Evolutionary conservation across 108 stramenopile genomes (phyloP), one percentile per base, ranked within the genome.

Genomic region (Fistulifera pelliculosa): DNA sequence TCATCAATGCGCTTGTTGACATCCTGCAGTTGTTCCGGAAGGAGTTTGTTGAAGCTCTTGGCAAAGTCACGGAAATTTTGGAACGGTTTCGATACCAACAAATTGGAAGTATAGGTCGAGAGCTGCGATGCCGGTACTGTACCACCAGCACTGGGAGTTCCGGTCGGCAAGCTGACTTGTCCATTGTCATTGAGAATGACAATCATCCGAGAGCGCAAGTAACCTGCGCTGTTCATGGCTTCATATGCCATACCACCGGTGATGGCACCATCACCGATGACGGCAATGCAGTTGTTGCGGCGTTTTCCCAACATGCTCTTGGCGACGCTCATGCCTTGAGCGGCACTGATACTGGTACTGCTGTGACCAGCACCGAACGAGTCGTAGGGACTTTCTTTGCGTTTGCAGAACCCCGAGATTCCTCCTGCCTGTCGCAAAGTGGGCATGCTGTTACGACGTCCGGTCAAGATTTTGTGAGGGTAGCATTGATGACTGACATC

Each of bases 201-300:
- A 70, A 98, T 90, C 93, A 95, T 94, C 21, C 96, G 71, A n/a
- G 69, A 66, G 44, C 74, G 77, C 50, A 98, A 71, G 55, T 96
- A 98, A 15, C 94, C 95, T 12, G 95, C 96, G 52, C 71, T 87
- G 74, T 98, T 98, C 95, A 98, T 95, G 38, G 96, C 96, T 74
- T 98, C 96, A 65, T 92, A 98, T 16, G 96, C 96, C 96, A 98
- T 98, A 22, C 96, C 96, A 24, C 96, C 96, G 13, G 94, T 98
- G 64, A 98, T 98, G 61, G 96, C 96, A 25, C 96, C 96, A 70
- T 98, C 96, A 19, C 96, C 96, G 62, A 98, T 98, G 11, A 98
- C 94, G 14, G 96, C 96, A 50, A 98, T 83, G 65, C 94, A 96
- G 68, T 98, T 96, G 70, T 98, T 98, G 52, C 68, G 74, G 42